Base-by-base conservation (phyloP, 495 filamentous ascomycete species). In the Podospora conica region DNA sequence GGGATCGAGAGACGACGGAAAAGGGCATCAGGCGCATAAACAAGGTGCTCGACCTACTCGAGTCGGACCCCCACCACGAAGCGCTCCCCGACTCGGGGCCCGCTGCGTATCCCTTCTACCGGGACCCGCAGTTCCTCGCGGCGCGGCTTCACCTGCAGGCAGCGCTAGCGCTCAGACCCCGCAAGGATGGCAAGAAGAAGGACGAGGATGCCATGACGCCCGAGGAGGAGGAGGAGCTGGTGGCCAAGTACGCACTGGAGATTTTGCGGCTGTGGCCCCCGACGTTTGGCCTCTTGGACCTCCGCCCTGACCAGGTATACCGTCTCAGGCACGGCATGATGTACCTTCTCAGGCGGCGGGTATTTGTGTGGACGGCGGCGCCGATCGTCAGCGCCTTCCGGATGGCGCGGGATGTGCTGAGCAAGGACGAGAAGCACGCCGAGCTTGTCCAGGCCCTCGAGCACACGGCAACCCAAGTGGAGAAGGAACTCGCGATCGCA, bases 31-130 rank as follows among this genome's bases (percentile, higher is more conserved):
- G 70, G 22, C 73, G 82, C 70, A 79, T 81, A 0, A 79, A 84
- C 68, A 74, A 82, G 67, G 73, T 86, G 9, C 66, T 84, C 24
- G 76, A 78, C 11, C 53, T 86, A 55, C 78, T 90, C 71, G 81
- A 89, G 66, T 68, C n/a, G 29, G 65, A 79, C 0, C 65, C 69
- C 9, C 84, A 86, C 66, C 33, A 65, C 63, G 71, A 61, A 3
- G 58, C 23, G 31, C 21, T 64, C 20, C 10, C 65, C 9, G 18
- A 25, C 10, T 21, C 59, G 48, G 24, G 10, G 48, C 22, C 9
- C 25, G 21, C 23, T n/a, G 9, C 0, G 21, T 65, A 65, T 28
- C 73, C 76, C 18, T 70, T 78, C 22, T 33, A 68, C 68, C 69
- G 72, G 1, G 79, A 82, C 69, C 80, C 80, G 12, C 74, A 77